phyloP scores from a whole-genome alignment of 2,329 filamentous ascomycete species.

The Polychaeton citri region DNA sequence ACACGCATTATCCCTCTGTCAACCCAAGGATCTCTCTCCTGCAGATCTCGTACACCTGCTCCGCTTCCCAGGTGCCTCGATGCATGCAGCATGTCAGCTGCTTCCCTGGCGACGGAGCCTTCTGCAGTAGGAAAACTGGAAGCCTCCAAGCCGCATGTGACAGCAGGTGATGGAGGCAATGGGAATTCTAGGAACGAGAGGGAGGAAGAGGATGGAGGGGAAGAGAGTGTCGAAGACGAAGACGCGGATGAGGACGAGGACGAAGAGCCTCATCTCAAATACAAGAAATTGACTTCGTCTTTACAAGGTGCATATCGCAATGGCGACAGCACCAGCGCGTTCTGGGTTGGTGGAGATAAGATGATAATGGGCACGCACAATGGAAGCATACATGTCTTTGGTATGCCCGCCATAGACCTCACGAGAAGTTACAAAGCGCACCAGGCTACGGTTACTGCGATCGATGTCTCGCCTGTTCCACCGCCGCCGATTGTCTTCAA shows the following conservation, averaged over 20 bases:
- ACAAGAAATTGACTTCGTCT: conserved; percentile 70
- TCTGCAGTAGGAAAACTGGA: conserved; percentile 4
- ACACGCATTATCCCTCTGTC: no score
- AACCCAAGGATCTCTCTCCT: no score
- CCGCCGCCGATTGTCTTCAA: conserved; percentile 33
- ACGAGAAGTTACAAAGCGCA: conserved; percentile 86
- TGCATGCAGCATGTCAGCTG: conserved; percentile 25
- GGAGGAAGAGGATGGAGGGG: conserved; percentile 21
- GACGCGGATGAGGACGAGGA: conserved; percentile 76
- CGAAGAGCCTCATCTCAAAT: conserved; percentile 89
- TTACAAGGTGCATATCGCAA: conserved; percentile 77
- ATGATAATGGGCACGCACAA: conserved; percentile 97
- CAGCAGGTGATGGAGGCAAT: neutral
- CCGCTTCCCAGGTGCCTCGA: conserved; percentile 5
- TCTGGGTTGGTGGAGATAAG: conserved; percentile 86
- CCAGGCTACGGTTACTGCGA: conserved; percentile 73
- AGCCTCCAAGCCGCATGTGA: neutral
- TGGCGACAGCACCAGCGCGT: conserved; percentile 85
- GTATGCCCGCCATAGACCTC: conserved; percentile 66
- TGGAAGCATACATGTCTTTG: conserved; percentile 85
- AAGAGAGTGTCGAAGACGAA: conserved; percentile 35
- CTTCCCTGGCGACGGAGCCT: conserved; percentile 14
- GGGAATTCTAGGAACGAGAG: no score
- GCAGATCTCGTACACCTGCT: no score
- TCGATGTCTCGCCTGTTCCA: conserved; percentile 82